Evolutionary conservation across 495 filamentous ascomycete genomes (phyloP), one percentile per base, ranked within the genome.

Genomic region (Annulohypoxylon nitens): DNA sequence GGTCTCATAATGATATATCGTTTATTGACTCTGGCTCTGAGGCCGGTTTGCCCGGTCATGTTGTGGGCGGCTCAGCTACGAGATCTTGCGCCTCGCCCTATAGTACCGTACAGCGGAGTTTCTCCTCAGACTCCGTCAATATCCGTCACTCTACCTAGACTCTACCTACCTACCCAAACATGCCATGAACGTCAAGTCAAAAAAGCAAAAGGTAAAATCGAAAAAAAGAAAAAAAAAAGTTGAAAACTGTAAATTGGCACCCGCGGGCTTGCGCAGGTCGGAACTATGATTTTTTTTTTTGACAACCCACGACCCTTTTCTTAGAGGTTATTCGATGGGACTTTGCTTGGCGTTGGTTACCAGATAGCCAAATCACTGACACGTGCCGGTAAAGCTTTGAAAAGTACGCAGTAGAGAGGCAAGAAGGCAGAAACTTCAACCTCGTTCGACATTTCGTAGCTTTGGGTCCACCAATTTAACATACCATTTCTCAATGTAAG

Each of bases 1-100:
- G 43, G n/a, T 47, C n/a, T 47, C 43, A 47, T 18, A 47, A 47
- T 20, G 43, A 47, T 47, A 47, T 47, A 47, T 47, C 39, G 12
- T 4, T 39, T 39, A 39, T 39, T 39, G 36, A 39, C 36, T 30
- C 5, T 6, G 3, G 2, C 1, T 30, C 30, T 30, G 30, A 30
- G 11, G 36, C 36, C 8, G 14, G 4, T 11, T 4, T 11, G 39
- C 11, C 12, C 39, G 39, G 12, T n/a, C 39, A n/a, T 14, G 39
- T n/a, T 6, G 26, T 30, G 30, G 39, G 39, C 39, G 43, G 4
- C 12, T 16, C 16, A 47, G 43, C 43, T 18, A 6, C 11, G 48
- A 25, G 25, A 26, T 20, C 12, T 10, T 20, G 48, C 18, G 48
- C 23, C 23, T 51, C 48, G 25, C 48, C 25, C 25, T 51, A 51